Conservation (phyloP, 2,329 filamentous ascomycete species). For the Botrytis hyacinthi region DNA sequence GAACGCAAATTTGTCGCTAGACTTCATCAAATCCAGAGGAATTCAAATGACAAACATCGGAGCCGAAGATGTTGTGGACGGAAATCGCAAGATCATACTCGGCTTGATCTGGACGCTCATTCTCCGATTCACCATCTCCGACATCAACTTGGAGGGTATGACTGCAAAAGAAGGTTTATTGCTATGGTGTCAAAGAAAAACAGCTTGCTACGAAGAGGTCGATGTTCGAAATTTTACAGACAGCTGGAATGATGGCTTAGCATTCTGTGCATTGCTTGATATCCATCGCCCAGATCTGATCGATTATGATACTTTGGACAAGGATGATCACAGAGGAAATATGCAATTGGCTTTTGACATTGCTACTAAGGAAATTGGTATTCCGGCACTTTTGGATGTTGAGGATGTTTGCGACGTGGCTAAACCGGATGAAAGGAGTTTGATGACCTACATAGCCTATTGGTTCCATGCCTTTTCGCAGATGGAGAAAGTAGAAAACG, state of each 20-base stretch:
- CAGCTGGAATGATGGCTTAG: constrained; percentile 96
- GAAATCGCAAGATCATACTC: constrained; percentile 95
- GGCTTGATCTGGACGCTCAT: constrained; percentile 98
- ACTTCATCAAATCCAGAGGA: constrained; percentile 85
- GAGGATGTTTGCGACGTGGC: constrained; percentile 97
- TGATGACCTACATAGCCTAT: constrained; percentile 99
- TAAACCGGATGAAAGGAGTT: constrained; percentile 89
- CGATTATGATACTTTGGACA: constrained; percentile 92
- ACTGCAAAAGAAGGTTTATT: constrained; percentile 94
- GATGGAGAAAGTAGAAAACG: constrained; percentile 98
- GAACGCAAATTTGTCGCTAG: constrained; percentile 92
- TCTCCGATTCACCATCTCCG: constrained; percentile 95
- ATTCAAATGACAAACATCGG: constrained; percentile 99
- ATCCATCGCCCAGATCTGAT: constrained; percentile 97
- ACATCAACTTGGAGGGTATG: constrained; percentile 97
- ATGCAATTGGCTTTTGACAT: constrained; percentile 99
- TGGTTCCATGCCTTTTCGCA: constrained; percentile 99
- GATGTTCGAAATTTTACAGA: constrained; percentile 91
- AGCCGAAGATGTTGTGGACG: constrained; percentile 96
- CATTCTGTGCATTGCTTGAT: constrained; percentile 93
- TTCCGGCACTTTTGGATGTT: constrained; percentile 91
- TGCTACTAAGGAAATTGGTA: constrained; percentile 92
- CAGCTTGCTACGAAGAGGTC: constrained; percentile 96
- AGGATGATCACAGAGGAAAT: constrained; percentile 89
- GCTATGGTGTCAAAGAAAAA: constrained; percentile 97